A percentile compares a stretch with the other conserved stretches of the same genome.
Conservation (phyloP, 306 rosid genomes). For the Inga oerstediana region DNA sequence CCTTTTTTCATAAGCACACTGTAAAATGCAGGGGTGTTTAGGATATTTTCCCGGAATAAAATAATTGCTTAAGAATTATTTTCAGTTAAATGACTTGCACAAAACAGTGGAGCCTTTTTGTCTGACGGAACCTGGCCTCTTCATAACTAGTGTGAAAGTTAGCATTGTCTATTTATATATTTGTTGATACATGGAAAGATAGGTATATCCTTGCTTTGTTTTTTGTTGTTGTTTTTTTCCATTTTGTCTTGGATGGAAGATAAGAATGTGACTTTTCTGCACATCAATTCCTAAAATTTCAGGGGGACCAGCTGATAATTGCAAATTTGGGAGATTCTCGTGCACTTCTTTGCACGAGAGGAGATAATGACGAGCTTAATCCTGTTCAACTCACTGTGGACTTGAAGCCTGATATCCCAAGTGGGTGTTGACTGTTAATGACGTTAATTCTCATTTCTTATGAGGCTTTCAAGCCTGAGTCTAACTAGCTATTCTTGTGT, state of each 20-base stretch:
- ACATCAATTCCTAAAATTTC: slow-evolving; percentile 21
- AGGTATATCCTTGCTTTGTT: not conserved
- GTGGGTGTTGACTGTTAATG: slow-evolving; percentile 49
- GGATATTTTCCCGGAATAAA: not conserved
- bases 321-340: slow-evolving; percentile 94
- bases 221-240: not conserved
- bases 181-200: not conserved
- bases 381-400: slow-evolving; percentile 80
- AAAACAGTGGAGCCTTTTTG: not conserved
- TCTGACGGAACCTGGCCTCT: not conserved
- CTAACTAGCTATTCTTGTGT: slow-evolving; percentile 17
- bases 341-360: slow-evolving; percentile 77
- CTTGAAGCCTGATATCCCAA: slow-evolving; percentile 69
- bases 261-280: not conserved
- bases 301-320: slow-evolving; percentile 69
- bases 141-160: not conserved
- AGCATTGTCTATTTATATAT: not conserved
- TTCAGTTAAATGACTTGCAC: not conserved
- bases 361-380: slow-evolving; percentile 47
- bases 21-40: not conserved
- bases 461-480: slow-evolving; percentile 17
- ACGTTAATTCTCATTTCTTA: not conserved
- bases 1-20: not conserved
- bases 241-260: not conserved
- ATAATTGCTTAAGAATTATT: not conserved